Percentiles rank a stretch among this genome's conserved stretches.
These are phyloP conservation scores for Phytopythium mirpurense DNA, from an alignment of 352 stramenopile species.

Conservation along the genomic window DNA sequence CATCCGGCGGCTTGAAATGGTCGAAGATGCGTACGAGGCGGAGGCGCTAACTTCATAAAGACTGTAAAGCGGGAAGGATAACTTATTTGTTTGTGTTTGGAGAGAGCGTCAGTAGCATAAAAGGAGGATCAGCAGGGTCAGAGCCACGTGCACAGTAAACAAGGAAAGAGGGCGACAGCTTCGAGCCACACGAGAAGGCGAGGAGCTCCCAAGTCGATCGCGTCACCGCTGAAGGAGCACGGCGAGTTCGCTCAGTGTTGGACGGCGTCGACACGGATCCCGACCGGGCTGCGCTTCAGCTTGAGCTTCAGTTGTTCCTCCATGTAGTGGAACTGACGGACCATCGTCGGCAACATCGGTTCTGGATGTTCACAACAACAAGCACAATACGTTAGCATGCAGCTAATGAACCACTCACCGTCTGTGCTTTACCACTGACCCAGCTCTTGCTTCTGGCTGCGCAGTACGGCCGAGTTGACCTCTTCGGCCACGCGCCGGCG, in stretches of 20 bases:
- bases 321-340: conserved; percentile 76
- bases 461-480: conserved; percentile 70
- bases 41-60: background rate
- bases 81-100: conserved; percentile 34
- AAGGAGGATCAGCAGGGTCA: background rate
- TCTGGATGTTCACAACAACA: conserved; percentile 25
- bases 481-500: conserved; percentile 62
- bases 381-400: background rate
- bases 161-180: conserved; percentile 2
- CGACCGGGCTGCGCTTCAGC: conserved; percentile 41
- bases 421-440: conserved; percentile 21
- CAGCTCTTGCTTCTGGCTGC: conserved; percentile 69
- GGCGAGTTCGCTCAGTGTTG: conserved; percentile 9
- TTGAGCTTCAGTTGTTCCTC: conserved; percentile 66
- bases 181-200: background rate
- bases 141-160: conserved; percentile 6
- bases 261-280: conserved; percentile 41
- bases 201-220: background rate
- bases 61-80: conserved; percentile 20
- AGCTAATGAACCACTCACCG: background rate
- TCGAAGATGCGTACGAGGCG: conserved; percentile 53
- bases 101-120: background rate
- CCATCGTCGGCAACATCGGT: conserved; percentile 69
- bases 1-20: conserved; percentile 32
- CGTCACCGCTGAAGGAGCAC: background rate